These are phyloP conservation scores for Colletotrichum sp. DNA, from an alignment of 2,329 filamentous ascomycete genomes.

Conservation along the genomic window DNA sequence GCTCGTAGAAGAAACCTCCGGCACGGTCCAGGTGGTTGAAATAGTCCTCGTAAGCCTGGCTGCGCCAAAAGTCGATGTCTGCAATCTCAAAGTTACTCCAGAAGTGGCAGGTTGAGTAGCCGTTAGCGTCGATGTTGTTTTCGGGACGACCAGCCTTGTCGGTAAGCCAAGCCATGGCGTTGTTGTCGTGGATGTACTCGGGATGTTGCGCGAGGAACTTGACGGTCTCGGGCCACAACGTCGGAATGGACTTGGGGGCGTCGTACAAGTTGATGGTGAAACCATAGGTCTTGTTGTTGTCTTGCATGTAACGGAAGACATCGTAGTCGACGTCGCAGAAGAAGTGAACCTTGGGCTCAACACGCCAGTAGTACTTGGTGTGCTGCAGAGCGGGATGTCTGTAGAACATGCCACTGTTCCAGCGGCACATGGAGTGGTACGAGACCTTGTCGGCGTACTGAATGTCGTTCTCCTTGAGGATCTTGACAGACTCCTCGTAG, in stretches of 20 bases:
- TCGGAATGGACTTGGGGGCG: conserved; percentile 82
- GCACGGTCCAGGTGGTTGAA: conserved; percentile 94
- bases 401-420: conserved; percentile 99
- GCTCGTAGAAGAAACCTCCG: conserved; percentile 97
- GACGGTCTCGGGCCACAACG: conserved; percentile 92
- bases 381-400: conserved; percentile 87
- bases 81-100: conserved; percentile 99
- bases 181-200: conserved; percentile 81
- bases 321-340: conserved; percentile 99
- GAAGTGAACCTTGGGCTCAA: conserved; percentile 98
- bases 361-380: conserved; percentile 95
- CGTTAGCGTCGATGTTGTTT: conserved; percentile 81
- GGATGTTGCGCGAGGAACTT: conserved; percentile 89
- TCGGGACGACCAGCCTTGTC: conserved; percentile 79
- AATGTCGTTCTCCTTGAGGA: conserved; percentile 83
- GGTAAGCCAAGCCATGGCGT: conserved; percentile 85
- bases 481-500: conserved; percentile 81
- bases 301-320: conserved; percentile 96
- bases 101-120: conserved; percentile 98
- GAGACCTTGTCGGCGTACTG: conserved; percentile 90
- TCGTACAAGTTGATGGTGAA: conserved; percentile 99
- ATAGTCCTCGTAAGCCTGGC: conserved; percentile 90
- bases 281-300: conserved; percentile 98
- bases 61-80: conserved; percentile 91
- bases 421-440: conserved; percentile 99